phyloP scores from a whole-genome alignment of 192 early-diverging fungal genomes.

The Phycomyces nitens region DNA sequence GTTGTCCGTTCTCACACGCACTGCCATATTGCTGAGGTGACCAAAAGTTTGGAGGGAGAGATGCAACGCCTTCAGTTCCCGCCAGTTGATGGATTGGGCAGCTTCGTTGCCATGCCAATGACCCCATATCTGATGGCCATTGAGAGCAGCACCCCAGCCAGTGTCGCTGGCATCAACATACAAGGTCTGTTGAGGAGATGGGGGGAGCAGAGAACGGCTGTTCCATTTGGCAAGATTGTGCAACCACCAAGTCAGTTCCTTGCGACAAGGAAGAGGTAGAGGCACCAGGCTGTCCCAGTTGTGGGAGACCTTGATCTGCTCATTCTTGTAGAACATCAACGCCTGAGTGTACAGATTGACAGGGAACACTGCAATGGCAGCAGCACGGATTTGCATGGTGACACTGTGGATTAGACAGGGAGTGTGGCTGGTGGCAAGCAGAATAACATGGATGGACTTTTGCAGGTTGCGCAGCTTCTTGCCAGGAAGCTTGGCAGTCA shows the following conservation, averaged over 20 bases:
- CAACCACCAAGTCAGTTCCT: slow-evolving; percentile 16
- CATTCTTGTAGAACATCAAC: slow-evolving; percentile 32
- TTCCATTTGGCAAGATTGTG: slow-evolving; percentile 20
- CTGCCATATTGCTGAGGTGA: not conserved
- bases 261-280: not conserved
- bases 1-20: slow-evolving; percentile 6
- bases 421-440: not conserved
- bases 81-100: slow-evolving; percentile 29
- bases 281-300: not conserved
- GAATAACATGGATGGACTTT: slow-evolving; percentile 19
- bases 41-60: slow-evolving; percentile 2
- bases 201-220: slow-evolving; percentile 17
- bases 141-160: slow-evolving; percentile 26
- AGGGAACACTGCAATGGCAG: slow-evolving; percentile 28
- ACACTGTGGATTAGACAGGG: slow-evolving; percentile 16
- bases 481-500: slow-evolving; percentile 22
- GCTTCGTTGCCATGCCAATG: slow-evolving; percentile 12
- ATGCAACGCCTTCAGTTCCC: slow-evolving; percentile 26
- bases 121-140: not conserved
- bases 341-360: slow-evolving; percentile 23
- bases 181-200: slow-evolving; percentile 15
- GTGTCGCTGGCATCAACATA: slow-evolving; percentile 30
- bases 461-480: slow-evolving; percentile 28
- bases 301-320: not conserved
- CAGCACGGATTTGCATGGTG: slow-evolving; percentile 25